Conservation (phyloP, 2,329 filamentous ascomycete genomes). For the Daldinia eschscholtzii region DNA sequence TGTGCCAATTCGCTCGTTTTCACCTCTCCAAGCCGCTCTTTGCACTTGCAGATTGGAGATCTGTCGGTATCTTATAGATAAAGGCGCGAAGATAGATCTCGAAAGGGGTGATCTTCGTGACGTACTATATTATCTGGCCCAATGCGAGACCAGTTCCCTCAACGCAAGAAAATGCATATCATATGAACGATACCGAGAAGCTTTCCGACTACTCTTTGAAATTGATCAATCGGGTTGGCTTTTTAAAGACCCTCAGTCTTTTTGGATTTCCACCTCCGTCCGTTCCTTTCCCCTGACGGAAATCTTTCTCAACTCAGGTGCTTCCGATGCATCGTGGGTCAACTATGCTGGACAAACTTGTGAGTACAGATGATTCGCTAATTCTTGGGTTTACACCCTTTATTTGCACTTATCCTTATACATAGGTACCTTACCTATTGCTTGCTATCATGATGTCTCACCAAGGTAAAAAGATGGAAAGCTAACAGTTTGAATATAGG, state of each 20-base stretch:
- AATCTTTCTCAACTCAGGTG: not conserved
- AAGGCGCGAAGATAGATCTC: not conserved
- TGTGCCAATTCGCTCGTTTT: not conserved
- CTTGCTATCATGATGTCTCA: too few species aligned
- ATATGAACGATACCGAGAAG: not conserved
- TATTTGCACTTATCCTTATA: not conserved
- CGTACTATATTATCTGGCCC: not conserved
- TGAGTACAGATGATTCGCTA: not conserved
- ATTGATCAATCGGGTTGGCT: not conserved
- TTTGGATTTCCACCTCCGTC: not conserved
- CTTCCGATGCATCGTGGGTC: slow-evolving; percentile 7
- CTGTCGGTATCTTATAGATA: not conserved
- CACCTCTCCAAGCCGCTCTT: not conserved
- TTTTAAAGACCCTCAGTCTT: not conserved
- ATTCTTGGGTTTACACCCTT: not conserved
- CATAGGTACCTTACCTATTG: too few species aligned
- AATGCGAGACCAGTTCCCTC: not conserved
- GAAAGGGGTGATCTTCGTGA: not conserved
- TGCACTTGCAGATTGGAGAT: not conserved
- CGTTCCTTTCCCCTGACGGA: not conserved
- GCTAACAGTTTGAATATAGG: not conserved
- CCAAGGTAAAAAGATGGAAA: not conserved
- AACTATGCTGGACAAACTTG: not conserved
- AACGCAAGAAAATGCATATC: not conserved
- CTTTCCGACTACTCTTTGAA: not conserved